Percentiles rank a stretch among this genome's conserved stretches.
Evolutionary conservation across 2,329 filamentous ascomycete genomes (phyloP).

Genomic region (Microsporum audouinii): DNA sequence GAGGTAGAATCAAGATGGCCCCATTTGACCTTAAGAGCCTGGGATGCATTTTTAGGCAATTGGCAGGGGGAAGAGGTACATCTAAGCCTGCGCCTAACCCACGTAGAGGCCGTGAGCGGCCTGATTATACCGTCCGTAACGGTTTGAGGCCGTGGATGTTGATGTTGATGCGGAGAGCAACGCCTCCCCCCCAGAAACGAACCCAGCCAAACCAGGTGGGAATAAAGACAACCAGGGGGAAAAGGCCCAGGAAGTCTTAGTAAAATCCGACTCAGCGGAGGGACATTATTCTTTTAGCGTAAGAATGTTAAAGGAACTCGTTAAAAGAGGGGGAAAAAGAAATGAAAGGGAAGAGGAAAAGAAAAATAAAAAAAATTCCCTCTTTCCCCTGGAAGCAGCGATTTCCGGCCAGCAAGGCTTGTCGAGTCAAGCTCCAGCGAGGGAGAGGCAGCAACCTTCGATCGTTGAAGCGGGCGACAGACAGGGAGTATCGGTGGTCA

Average conservation of each 20-base stretch:
- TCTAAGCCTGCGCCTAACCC: conserved; percentile 1
- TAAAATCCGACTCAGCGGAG: not conserved
- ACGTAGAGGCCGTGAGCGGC: not conserved
- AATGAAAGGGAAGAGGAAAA: not conserved
- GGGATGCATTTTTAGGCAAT: not conserved
- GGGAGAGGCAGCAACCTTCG: not conserved
- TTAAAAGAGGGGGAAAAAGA: not conserved
- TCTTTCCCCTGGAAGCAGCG: not conserved
- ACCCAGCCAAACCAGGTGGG: not conserved
- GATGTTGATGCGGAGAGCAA: not conserved
- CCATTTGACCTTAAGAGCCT: conserved; percentile 1
- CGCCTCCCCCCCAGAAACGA: not conserved
- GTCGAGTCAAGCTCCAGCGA: not conserved
- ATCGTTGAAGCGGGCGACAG: not conserved
- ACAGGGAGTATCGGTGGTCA: not conserved
- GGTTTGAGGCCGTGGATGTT: not conserved
- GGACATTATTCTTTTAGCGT: not conserved
- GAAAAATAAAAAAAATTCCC: not conserved
- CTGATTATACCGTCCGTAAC: not conserved
- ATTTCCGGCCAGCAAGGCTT: conserved; percentile 3
- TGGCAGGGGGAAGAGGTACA: not conserved
- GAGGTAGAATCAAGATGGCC: conserved; percentile 1
- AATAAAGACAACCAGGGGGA: not conserved
- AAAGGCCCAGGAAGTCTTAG: not conserved
- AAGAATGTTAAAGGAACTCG: conserved; percentile 1